Percentiles rank a stretch among this genome's conserved stretches.
Conservation (phyloP, 495 filamentous ascomycete genomes). For the Trichoderma reesei region DNA sequence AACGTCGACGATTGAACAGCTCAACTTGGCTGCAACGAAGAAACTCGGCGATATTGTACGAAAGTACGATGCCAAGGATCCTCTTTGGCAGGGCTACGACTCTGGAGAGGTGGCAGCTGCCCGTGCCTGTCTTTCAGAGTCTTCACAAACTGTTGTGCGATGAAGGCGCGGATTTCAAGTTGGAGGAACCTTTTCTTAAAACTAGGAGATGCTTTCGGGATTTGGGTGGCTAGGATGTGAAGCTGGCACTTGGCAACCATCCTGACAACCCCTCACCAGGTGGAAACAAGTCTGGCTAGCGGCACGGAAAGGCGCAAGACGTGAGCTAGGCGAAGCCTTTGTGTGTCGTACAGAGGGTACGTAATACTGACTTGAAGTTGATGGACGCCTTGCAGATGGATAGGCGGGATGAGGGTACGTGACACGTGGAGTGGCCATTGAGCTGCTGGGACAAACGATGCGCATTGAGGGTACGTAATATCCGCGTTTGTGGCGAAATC, state of each 20-base stretch:
- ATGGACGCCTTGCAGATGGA: background rate
- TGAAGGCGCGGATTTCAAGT: constrained; percentile 14
- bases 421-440: background rate
- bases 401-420: background rate
- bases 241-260: no score
- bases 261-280: no score
- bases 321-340: no score
- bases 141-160: constrained; percentile 21
- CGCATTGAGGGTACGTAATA: background rate
- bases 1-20: constrained; percentile 46
- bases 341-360: no score
- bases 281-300: background rate
- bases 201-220: no score
- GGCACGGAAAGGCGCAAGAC: background rate
- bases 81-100: constrained; percentile 62
- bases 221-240: no score
- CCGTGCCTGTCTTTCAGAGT: constrained; percentile 53
- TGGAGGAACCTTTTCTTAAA: background rate
- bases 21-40: constrained; percentile 63
- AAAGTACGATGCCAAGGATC: constrained; percentile 45
- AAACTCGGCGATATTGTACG: constrained; percentile 70
- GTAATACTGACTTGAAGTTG: background rate
- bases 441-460: background rate
- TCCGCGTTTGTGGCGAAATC: background rate
- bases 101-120: constrained; percentile 69